phyloP scores from a whole-genome alignment of 225 moss, liverwort and hornwort species.

The Pseudoscleropodium purum region DNA sequence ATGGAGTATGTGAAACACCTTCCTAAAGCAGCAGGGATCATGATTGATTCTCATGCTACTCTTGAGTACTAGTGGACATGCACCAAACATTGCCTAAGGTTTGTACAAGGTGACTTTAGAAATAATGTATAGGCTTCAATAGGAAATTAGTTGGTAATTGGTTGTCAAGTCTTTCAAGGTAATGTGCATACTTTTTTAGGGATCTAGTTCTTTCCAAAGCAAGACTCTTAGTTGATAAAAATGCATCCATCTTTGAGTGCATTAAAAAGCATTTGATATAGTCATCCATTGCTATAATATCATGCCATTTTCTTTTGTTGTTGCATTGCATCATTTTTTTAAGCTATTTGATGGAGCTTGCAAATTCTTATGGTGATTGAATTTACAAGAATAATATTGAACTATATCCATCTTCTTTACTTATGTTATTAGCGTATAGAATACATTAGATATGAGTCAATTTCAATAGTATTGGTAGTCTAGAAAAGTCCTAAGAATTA shows the following conservation, averaged over 20 bases:
- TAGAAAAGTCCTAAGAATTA: neutral
- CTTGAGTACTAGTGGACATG: constrained; percentile 17
- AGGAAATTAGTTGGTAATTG: neutral
- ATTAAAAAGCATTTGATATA: neutral
- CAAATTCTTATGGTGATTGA: neutral
- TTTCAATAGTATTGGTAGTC: neutral
- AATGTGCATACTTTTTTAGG: too few species aligned
- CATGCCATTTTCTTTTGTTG: neutral
- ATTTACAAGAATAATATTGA: neutral
- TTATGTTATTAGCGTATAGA: neutral
- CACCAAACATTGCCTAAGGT: constrained; percentile 24
- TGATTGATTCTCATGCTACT: constrained; percentile 33
- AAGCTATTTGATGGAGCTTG: neutral
- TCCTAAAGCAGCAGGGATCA: constrained; percentile 28
- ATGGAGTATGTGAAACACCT: constrained; percentile 27
- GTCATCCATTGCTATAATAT: neutral
- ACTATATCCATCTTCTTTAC: neutral
- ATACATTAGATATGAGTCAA: neutral
- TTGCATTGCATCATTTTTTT: neutral
- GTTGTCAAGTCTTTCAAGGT: neutral
- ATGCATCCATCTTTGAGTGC: neutral
- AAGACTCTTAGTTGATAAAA: neutral
- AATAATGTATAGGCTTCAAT: neutral
- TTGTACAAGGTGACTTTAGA: neutral
- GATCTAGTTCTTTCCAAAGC: neutral